Conservation (phyloP, 2,329 filamentous ascomycete genomes). For the Orbilia blumenaviensis region DNA sequence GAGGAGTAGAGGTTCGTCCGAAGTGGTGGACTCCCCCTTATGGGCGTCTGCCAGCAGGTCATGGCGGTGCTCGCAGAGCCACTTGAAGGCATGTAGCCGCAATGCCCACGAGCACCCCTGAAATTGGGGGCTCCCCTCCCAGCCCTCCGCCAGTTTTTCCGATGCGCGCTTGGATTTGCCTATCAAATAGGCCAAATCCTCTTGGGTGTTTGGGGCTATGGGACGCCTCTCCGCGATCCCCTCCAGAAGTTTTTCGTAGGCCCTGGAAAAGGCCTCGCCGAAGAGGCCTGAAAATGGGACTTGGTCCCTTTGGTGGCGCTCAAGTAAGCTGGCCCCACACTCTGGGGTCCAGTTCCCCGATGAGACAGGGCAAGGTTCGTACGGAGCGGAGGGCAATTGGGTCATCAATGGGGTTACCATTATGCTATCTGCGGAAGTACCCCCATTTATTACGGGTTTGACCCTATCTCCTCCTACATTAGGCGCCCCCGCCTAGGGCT, state of each 20-base stretch:
- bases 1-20: background rate
- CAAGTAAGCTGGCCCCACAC: no score
- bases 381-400: no score
- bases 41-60: background rate
- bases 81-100: background rate
- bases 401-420: background rate
- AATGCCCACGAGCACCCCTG: background rate
- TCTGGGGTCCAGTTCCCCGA: no score
- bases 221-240: no score
- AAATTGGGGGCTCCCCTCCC: background rate
- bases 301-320: no score
- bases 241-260: no score
- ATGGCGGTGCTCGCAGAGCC: background rate
- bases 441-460: background rate
- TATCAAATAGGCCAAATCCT: background rate
- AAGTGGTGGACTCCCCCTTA: background rate
- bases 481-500: slow-evolving; percentile 20
- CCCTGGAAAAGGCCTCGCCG: no score
- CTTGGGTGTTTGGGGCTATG: no score
- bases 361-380: no score
- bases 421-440: background rate
- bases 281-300: no score
- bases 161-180: background rate
- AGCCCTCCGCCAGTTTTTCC: background rate
- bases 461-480: background rate